Conservation (phyloP, 108 stramenopile genomes). For the Seminavis robusta region DNA sequence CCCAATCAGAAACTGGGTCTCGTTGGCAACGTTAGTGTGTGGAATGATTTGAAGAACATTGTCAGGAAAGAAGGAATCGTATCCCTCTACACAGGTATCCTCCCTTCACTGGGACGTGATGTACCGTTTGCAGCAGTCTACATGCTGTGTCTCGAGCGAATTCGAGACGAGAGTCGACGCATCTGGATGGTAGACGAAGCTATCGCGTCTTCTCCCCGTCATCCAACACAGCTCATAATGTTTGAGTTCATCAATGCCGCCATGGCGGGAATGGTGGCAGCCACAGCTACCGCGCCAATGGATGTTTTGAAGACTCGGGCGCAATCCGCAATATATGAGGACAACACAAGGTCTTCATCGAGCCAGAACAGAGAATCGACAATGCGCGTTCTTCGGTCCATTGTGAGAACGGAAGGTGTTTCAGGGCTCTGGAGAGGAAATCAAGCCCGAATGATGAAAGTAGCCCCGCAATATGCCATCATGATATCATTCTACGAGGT, state of each 20-base stretch:
- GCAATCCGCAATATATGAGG: no score
- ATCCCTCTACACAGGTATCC: slow-evolving; percentile 77
- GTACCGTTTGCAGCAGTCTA: slow-evolving; percentile 93
- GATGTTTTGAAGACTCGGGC: slow-evolving; percentile 93
- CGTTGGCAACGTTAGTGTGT: slow-evolving; percentile 28
- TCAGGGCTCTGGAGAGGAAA: slow-evolving; percentile 83
- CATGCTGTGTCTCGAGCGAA: slow-evolving; percentile 78
- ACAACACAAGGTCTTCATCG: no score
- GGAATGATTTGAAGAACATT: slow-evolving; percentile 45
- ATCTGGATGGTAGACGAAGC: slow-evolving; percentile 17
- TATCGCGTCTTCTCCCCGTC: slow-evolving; percentile 41
- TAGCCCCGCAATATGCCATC: slow-evolving; percentile 94
- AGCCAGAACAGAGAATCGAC: not conserved
- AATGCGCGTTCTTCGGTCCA: not conserved
- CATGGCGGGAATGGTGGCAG: slow-evolving; percentile 78
- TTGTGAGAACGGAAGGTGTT: slow-evolving; percentile 43
- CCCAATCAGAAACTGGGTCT: no score
- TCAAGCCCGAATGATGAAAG: slow-evolving; percentile 77
- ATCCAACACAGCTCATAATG: no score
- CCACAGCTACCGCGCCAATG: slow-evolving; percentile 85
- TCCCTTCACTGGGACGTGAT: slow-evolving; percentile 87
- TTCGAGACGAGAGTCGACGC: slow-evolving; percentile 16
- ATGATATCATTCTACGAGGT: slow-evolving; percentile 94
- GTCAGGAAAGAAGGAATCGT: slow-evolving; percentile 48
- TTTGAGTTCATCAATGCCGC: slow-evolving; percentile 84